A percentile compares a stretch with the other conserved stretches of the same genome.
Conservation (phyloP, 495 filamentous ascomycete genomes). For the Aspergillus heteromorphus region DNA sequence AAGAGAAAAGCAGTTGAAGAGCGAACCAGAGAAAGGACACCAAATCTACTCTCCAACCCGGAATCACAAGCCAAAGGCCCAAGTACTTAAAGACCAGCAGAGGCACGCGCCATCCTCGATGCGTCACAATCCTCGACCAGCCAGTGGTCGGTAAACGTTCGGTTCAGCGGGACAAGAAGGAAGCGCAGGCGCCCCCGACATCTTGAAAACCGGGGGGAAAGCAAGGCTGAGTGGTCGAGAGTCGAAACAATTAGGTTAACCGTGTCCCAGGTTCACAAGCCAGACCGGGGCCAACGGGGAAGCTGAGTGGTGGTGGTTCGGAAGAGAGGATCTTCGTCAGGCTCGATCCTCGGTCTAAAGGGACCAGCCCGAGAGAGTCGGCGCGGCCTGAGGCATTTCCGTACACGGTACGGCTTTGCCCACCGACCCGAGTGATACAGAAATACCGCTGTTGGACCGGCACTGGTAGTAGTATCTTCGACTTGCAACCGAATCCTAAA, state of each 20-base stretch:
- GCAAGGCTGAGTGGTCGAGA: not conserved
- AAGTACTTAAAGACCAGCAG: constrained; percentile 28
- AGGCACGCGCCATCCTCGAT: constrained; percentile 21
- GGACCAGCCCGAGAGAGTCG: constrained; percentile 7
- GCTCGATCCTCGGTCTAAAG: constrained; percentile 42
- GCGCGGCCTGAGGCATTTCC: constrained; percentile 7
- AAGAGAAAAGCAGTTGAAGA: constrained; percentile 4
- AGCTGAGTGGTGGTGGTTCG: constrained; percentile 30
- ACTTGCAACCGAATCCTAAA: not conserved
- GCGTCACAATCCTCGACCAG: constrained; percentile 24
- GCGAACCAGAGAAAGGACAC: constrained; percentile 13
- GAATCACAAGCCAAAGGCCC: constrained; percentile 35
- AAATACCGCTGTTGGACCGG: not conserved
- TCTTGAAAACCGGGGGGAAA: constrained; percentile 13
- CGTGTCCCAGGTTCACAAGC: constrained; percentile 27
- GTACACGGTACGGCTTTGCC: too few species aligned
- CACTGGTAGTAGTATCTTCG: too few species aligned
- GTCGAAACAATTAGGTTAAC: constrained; percentile 9
- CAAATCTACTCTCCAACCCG: constrained; percentile 13
- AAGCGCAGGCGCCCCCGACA: constrained; percentile 12
- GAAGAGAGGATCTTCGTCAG: constrained; percentile 37
- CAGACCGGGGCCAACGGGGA: constrained; percentile 24
- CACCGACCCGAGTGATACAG: not conserved
- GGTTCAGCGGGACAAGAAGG: constrained; percentile 37
- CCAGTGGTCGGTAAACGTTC: constrained; percentile 39